Percentiles rank a stretch among this genome's conserved stretches.
Conservation (phyloP, 1,284 basidiomycete genomes). For the Stygiomarasmius scandens region DNA sequence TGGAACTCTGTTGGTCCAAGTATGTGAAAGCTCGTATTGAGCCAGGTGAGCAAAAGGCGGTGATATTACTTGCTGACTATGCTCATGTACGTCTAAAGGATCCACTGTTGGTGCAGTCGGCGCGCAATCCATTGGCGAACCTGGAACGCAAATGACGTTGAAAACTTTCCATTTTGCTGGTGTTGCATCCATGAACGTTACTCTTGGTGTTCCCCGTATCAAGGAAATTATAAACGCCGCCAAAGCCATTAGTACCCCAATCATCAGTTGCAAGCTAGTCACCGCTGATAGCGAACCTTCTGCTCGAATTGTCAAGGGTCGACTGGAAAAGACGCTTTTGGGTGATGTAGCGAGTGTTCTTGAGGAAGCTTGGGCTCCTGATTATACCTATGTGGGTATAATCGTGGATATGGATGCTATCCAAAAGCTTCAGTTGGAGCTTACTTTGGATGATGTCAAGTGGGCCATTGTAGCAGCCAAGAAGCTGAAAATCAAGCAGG, state of each 20-base stretch:
- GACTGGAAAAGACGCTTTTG: constrained; percentile 93
- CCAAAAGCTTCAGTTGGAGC: constrained; percentile 91
- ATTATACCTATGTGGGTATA: constrained; percentile 92
- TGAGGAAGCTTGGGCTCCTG: constrained; percentile 94
- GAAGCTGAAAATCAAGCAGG: constrained; percentile 93
- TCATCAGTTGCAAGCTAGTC: constrained; percentile 95
- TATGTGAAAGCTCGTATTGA: constrained; percentile 95
- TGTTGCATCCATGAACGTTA: constrained; percentile 99
- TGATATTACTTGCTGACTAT: background rate
- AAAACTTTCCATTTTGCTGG: constrained; percentile 99
- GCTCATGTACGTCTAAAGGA: constrained; percentile 45
- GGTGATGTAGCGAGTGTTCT: constrained; percentile 93
- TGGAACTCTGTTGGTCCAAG: constrained; percentile 87
- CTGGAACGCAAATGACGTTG: constrained; percentile 99
- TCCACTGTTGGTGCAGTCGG: constrained; percentile 98
- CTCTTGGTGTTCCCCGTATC: constrained; percentile 98
- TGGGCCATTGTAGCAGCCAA: constrained; percentile 87
- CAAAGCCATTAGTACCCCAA: constrained; percentile 95
- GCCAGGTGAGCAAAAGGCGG: constrained; percentile 63
- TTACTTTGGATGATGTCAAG: constrained; percentile 92
- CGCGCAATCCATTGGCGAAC: constrained; percentile 99
- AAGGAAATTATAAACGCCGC: constrained; percentile 99
- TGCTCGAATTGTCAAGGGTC: constrained; percentile 96
- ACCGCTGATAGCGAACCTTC: constrained; percentile 84
- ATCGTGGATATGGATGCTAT: constrained; percentile 93